phyloP scores from a whole-genome alignment of 805 yeast species.

The Saturnispora dispora region DNA sequence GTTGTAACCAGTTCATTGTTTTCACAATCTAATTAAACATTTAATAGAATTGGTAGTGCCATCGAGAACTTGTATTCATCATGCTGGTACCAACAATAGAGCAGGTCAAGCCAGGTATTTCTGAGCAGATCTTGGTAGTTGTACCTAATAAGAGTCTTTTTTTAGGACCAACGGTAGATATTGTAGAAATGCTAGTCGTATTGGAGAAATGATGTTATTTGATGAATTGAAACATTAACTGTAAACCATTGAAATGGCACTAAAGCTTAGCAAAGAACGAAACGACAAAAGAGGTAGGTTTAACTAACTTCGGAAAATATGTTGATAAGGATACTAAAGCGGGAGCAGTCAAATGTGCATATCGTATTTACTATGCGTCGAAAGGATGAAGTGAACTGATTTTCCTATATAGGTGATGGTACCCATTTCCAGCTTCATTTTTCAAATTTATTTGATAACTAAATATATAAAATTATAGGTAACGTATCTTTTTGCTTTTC shows the following conservation, averaged over 20 bases:
- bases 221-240: slow-evolving; percentile 43
- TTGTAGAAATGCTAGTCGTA: slow-evolving; percentile 38
- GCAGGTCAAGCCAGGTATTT: slow-evolving; percentile 26
- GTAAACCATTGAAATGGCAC: slow-evolving; percentile 33
- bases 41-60: slow-evolving; percentile 22
- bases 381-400: too few relatives aligned
- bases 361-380: too few relatives aligned
- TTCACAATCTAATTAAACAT: slow-evolving; percentile 21
- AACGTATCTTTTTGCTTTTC: neutral
- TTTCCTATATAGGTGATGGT: too few relatives aligned
- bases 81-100: slow-evolving; percentile 30
- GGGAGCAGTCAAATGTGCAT: too few relatives aligned
- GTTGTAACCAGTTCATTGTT: slow-evolving; percentile 40
- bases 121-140: slow-evolving; percentile 28
- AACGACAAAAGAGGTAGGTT: slow-evolving; percentile 42
- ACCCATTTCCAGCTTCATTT: too few relatives aligned
- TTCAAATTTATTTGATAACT: neutral
- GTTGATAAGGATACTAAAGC: too few relatives aligned
- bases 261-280: slow-evolving; percentile 37
- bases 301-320: slow-evolving; percentile 36
- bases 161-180: slow-evolving; percentile 40
- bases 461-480: neutral
- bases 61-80: slow-evolving; percentile 23
- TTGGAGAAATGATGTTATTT: too few relatives aligned
- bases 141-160: slow-evolving; percentile 24